Percentiles rank a stretch among this genome's conserved stretches.
phyloP scores from a whole-genome alignment of 179 eudicot species.

The Monotropa hypopitys region DNA sequence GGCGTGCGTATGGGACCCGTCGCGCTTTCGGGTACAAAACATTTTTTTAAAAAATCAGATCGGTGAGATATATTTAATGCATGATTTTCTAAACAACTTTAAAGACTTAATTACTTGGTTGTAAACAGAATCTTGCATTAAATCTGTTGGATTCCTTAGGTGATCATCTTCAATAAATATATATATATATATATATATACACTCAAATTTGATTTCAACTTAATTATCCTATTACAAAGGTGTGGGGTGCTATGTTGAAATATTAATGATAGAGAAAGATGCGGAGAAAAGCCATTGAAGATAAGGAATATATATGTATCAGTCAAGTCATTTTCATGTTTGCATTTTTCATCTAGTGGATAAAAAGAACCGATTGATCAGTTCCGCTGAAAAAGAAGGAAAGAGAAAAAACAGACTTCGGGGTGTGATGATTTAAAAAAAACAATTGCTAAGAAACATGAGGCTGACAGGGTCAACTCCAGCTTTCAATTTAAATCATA shows the following conservation, averaged over 20 bases:
- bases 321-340: constrained; percentile 1
- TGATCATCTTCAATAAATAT: neutral
- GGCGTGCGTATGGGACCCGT: no score
- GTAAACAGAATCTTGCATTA: no score
- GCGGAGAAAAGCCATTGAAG: constrained; percentile 10
- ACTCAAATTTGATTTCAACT: neutral
- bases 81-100: no score
- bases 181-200: no score
- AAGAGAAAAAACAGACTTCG: neutral
- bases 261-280: neutral
- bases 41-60: no score
- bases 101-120: no score
- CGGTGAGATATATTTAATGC: no score
- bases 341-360: neutral
- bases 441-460: neutral
- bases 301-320: neutral
- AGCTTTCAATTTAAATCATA: neutral
- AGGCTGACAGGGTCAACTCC: neutral
- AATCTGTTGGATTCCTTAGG: neutral
- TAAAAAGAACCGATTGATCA: neutral
- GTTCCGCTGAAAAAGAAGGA: neutral
- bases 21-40: no score
- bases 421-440: neutral
- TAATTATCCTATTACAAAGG: neutral
- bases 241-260: constrained; percentile 9